A percentile compares a stretch with the other conserved stretches of the same genome.
Conservation (phyloP, 164 flowering plant genomes). For the Piper betle region DNA sequence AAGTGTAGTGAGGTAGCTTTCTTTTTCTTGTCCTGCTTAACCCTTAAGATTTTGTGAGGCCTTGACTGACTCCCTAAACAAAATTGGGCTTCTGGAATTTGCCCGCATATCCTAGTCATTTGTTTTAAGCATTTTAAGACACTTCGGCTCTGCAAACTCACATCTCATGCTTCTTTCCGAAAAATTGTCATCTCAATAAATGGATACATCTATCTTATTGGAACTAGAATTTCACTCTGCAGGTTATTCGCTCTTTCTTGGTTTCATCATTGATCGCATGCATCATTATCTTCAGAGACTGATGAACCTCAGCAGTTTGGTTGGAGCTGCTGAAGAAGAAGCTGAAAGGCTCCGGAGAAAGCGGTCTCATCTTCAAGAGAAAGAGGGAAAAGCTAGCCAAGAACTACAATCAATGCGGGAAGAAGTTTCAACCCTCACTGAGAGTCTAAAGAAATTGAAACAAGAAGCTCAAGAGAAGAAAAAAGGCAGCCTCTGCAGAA, state of each 20-base stretch:
- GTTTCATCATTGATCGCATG: conserved; percentile 68
- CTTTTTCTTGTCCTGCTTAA: too few species aligned
- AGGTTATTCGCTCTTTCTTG: conserved; percentile 82
- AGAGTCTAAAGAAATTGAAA: conserved; percentile 50
- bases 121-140: too few species aligned
- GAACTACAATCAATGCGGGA: conserved; percentile 42
- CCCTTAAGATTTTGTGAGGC: too few species aligned
- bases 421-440: conserved; percentile 34
- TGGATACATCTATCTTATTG: neutral
- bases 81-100: too few species aligned
- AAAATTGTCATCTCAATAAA: neutral
- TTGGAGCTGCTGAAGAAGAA: conserved; percentile 46
- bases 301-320: conserved; percentile 27
- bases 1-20: too few species aligned
- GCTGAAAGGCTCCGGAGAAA: conserved; percentile 54
- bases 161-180: neutral
- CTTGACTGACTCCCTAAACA: too few species aligned
- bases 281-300: conserved; percentile 71
- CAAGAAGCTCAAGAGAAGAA: conserved; percentile 57
- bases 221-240: conserved; percentile 11
- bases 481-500: conserved; percentile 61
- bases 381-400: conserved; percentile 49
- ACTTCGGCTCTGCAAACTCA: too few species aligned
- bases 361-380: conserved; percentile 35
- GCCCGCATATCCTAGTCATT: too few species aligned